Percentiles rank a stretch among this genome's conserved stretches.
These are phyloP conservation scores for Colletotrichum euphorbiae DNA, from an alignment of 2,329 filamentous ascomycete species.

Conservation along the genomic window DNA sequence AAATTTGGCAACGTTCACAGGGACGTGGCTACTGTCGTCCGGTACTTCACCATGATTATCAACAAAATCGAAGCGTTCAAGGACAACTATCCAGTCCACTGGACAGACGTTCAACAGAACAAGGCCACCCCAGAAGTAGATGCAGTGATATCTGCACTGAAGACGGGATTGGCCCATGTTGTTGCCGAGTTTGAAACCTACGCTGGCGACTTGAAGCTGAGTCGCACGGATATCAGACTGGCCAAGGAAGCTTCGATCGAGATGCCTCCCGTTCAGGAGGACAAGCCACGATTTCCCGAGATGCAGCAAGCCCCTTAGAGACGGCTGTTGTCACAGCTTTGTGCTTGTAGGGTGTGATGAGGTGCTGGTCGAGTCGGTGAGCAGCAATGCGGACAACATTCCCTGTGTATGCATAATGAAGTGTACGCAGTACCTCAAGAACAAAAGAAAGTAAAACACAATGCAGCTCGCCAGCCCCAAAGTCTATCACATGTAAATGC, in stretches of 20 bases:
- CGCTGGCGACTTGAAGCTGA: conserved; percentile 76
- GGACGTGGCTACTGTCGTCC: conserved; percentile 80
- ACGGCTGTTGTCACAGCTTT: conserved; percentile 1
- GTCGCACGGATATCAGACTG: conserved; percentile 75
- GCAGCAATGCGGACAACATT: conserved; percentile 15
- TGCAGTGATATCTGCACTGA: conserved; percentile 73
- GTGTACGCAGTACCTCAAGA: conserved; percentile 25
- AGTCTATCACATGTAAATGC: conserved; percentile 37
- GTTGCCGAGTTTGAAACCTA: conserved; percentile 81
- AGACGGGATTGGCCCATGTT: conserved; percentile 72
- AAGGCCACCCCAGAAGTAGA: conserved; percentile 76
- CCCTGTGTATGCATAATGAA: conserved; percentile 30
- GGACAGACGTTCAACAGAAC: conserved; percentile 77
- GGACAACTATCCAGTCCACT: conserved; percentile 71
- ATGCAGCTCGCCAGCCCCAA: conserved; percentile 1
- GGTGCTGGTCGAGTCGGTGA: conserved; percentile 11
- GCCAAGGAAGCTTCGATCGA: conserved; percentile 73
- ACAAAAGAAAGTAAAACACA: conserved; percentile 17
- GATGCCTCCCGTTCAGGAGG: conserved; percentile 39
- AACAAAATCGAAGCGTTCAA: conserved; percentile 77
- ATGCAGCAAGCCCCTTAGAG: conserved; percentile 46
- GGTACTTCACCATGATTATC: conserved; percentile 77
- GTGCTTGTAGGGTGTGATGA: background rate
- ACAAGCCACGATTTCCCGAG: conserved; percentile 41
- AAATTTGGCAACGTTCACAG: conserved; percentile 86